phyloP scores from a whole-genome alignment of 2,329 filamentous ascomycete genomes.

The Curvularia spicifera region DNA sequence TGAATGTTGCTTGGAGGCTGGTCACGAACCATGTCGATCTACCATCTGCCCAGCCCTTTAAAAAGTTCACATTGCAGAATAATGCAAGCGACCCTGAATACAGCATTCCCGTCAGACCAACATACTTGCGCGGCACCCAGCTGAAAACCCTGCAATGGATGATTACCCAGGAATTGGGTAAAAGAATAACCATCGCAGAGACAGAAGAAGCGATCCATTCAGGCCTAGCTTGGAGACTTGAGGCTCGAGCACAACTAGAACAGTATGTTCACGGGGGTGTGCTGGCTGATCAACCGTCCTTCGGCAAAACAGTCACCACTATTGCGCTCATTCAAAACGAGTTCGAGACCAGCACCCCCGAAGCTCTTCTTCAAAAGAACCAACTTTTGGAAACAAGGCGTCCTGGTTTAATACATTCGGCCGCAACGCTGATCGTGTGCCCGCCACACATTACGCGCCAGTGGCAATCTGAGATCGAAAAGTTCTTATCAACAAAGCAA shows the following conservation, averaged over 20 bases:
- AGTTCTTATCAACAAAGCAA: conserved; percentile 53
- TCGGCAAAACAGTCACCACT: conserved; percentile 69
- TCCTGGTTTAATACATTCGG: conserved; percentile 50
- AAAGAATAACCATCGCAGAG: conserved; percentile 52
- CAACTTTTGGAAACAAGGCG: not conserved
- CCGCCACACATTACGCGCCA: conserved; percentile 63
- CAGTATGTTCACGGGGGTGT: conserved; percentile 63
- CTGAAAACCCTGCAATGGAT: conserved; percentile 66
- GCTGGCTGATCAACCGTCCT: conserved; percentile 68
- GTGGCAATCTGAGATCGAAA: conserved; percentile 63
- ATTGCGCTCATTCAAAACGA: conserved; percentile 63
- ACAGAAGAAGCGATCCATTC: conserved; percentile 62
- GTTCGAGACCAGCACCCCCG: conserved; percentile 31
- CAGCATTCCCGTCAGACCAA: conserved; percentile 42
- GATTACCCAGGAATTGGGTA: conserved; percentile 58
- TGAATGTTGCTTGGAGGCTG: conserved; percentile 54
- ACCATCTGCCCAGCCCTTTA: conserved; percentile 39
- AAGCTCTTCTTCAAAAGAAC: conserved; percentile 25
- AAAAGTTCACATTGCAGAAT: conserved; percentile 52
- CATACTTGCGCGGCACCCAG: conserved; percentile 60
- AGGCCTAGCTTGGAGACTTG: conserved; percentile 63
- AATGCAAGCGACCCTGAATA: conserved; percentile 47
- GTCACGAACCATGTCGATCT: conserved; percentile 53
- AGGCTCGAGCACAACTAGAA: conserved; percentile 58
- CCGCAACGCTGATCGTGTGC: conserved; percentile 67